Conservation (phyloP, 169 alveolate genomes). For the Eimeria sp. region DNA sequence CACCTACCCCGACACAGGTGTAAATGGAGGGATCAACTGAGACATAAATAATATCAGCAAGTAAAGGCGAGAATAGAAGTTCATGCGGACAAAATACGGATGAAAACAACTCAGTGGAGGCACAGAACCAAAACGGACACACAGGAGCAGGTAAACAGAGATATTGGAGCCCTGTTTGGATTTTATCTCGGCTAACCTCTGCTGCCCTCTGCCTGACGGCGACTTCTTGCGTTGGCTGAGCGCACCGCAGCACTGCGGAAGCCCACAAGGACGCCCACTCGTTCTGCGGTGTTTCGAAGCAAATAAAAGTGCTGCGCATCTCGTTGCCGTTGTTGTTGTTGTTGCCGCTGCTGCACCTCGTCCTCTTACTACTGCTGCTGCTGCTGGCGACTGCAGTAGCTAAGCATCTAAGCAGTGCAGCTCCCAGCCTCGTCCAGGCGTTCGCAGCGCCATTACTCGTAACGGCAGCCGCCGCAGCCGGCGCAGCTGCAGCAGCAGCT, state of each 20-base stretch:
- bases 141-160: too few species aligned
- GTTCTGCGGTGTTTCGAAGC: not conserved
- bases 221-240: constrained; percentile 45
- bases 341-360: constrained; percentile 4
- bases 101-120: too few species aligned
- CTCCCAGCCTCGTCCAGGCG: constrained; percentile 60
- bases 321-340: constrained; percentile 3
- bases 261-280: constrained; percentile 24
- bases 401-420: constrained; percentile 40
- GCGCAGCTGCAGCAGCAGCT: constrained; percentile 22
- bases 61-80: too few species aligned
- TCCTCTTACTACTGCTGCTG: not conserved
- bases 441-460: constrained; percentile 2
- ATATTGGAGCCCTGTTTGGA: too few species aligned
- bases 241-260: constrained; percentile 50
- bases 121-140: too few species aligned
- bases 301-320: not conserved
- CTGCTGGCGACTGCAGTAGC: constrained; percentile 17
- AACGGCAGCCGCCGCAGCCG: not conserved
- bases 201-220: constrained; percentile 17
- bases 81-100: too few species aligned
- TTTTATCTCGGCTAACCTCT: not conserved
- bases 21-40: too few species aligned
- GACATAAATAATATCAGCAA: too few species aligned
- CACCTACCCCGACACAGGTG: too few species aligned